Percentiles rank a stretch among this genome's conserved stretches.
Evolutionary conservation across 768 basidiomycete species (phyloP).

Genomic region (Serpula lacrymans): DNA sequence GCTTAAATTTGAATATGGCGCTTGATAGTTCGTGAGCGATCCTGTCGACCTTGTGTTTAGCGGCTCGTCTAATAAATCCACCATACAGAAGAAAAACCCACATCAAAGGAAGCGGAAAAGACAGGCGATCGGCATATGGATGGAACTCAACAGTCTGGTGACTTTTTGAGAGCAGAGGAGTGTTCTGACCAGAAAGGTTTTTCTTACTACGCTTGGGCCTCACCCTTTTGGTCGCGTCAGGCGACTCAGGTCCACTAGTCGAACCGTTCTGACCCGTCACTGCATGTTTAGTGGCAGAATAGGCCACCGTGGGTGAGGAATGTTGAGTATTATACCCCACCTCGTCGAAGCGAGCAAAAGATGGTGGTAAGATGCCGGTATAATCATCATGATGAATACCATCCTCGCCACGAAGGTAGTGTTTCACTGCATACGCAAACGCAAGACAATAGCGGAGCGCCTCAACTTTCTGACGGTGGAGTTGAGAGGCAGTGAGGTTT

Average conservation of each 20-base stretch:
- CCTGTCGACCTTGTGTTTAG: conserved; percentile 30
- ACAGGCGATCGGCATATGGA: conserved; percentile 51
- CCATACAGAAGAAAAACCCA: conserved; percentile 30
- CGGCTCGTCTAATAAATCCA: neutral
- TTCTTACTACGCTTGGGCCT: conserved; percentile 71
- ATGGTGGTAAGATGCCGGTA: conserved; percentile 58
- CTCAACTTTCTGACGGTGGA: conserved; percentile 66
- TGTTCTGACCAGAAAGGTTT: conserved; percentile 40
- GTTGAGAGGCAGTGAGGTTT: conserved; percentile 45
- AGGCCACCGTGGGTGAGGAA: conserved; percentile 30
- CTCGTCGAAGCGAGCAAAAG: conserved; percentile 49
- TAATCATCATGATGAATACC: conserved; percentile 71
- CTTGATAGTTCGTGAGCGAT: conserved; percentile 80
- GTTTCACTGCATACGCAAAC: conserved; percentile 67
- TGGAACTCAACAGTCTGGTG: conserved; percentile 61
- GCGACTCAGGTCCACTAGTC: conserved; percentile 14
- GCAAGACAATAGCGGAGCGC: conserved; percentile 66
- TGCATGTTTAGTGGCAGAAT: conserved; percentile 38
- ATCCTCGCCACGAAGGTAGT: conserved; percentile 85
- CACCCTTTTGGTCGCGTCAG: conserved; percentile 65
- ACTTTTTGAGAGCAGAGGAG: conserved; percentile 60
- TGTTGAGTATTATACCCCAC: conserved; percentile 36
- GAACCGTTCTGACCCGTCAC: conserved; percentile 24
- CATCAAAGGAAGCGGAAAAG: conserved; percentile 81
- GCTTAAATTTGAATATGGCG: conserved; percentile 67